Percentiles rank a stretch among this genome's conserved stretches.
Conservation (phyloP, 441 rosid genomes). For the Syzygium syzygioides region DNA sequence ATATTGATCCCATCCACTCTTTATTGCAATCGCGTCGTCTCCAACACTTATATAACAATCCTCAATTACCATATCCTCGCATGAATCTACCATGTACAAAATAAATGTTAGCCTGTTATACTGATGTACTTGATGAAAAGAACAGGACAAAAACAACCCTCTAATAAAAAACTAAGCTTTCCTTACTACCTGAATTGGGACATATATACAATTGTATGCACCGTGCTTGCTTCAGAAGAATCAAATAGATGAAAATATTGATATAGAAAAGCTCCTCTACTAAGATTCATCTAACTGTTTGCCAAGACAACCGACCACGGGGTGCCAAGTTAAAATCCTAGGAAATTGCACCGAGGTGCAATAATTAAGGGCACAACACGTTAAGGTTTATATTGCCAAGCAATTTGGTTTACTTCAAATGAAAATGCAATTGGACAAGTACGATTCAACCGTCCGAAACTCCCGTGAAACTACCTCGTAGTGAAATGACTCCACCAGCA, state of each 20-base stretch:
- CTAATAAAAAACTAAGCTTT: background rate
- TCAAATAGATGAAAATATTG: background rate
- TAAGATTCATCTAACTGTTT: background rate
- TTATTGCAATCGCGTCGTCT: conserved; percentile 93
- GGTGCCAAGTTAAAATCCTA: background rate
- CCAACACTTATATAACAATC: conserved; percentile 97
- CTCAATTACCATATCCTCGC: conserved; percentile 91
- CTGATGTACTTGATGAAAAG: background rate
- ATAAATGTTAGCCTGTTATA: background rate
- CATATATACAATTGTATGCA: background rate
- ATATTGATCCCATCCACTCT: conserved; percentile 99
- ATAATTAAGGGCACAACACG: background rate
- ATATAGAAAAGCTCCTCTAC: background rate
- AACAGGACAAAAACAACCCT: background rate
- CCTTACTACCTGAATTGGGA: background rate
- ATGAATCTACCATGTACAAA: conserved; percentile 56
- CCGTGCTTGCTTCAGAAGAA: background rate
- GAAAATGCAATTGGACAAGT: background rate
- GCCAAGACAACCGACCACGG: background rate
- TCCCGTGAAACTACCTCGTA: background rate
- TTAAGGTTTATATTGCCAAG: background rate
- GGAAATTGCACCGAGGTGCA: background rate
- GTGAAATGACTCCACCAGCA: background rate
- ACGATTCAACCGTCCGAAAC: background rate
- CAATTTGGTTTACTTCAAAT: background rate